Conservation (phyloP, 176 grass and related monocot species). For the Avena atlantica region DNA sequence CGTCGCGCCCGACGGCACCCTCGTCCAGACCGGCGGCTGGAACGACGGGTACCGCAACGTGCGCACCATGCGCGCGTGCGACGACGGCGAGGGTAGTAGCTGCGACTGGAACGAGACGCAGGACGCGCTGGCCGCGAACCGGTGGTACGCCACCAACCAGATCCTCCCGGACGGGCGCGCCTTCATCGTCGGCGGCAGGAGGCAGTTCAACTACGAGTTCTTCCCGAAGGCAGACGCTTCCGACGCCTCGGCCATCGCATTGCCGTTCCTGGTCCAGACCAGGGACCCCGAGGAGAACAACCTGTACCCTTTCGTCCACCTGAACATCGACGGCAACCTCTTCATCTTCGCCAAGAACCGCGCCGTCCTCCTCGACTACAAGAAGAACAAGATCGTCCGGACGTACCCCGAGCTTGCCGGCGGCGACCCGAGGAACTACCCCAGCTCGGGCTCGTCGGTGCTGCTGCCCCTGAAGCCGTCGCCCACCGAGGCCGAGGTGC, state of each 20-base stretch:
- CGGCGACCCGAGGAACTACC: slow-evolving; percentile 81
- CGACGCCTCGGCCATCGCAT: slow-evolving; percentile 33
- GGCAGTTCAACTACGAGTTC: slow-evolving; percentile 83
- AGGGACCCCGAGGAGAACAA: slow-evolving; percentile 81
- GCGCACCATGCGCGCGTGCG: slow-evolving; percentile 64
- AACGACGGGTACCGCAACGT: slow-evolving; percentile 70
- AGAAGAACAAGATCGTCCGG: slow-evolving; percentile 55
- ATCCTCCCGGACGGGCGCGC: slow-evolving; percentile 82
- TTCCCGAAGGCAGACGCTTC: slow-evolving; percentile 54
- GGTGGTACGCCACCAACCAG: slow-evolving; percentile 88
- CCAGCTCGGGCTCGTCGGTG: slow-evolving; percentile 79
- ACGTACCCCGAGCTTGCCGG: slow-evolving; percentile 58
- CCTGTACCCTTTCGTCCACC: slow-evolving; percentile 81
- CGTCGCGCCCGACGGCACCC: slow-evolving; percentile 68
- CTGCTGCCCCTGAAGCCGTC: slow-evolving; percentile 68
- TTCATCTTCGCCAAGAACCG: slow-evolving; percentile 90
- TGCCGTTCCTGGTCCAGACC: slow-evolving; percentile 56
- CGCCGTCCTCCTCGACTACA: slow-evolving; percentile 74
- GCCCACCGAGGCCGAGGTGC: slow-evolving; percentile 70
- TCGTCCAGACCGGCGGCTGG: slow-evolving; percentile 84
- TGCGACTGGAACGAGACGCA: slow-evolving; percentile 78
- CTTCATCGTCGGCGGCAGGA: slow-evolving; percentile 69
- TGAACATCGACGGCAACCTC: slow-evolving; percentile 85
- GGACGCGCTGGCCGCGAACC: slow-evolving; percentile 54
- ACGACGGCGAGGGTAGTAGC: not conserved